These are phyloP conservation scores for Monoraphidium neglectum DNA, from an alignment of 139 green algal species.

Conservation along the genomic window DNA sequence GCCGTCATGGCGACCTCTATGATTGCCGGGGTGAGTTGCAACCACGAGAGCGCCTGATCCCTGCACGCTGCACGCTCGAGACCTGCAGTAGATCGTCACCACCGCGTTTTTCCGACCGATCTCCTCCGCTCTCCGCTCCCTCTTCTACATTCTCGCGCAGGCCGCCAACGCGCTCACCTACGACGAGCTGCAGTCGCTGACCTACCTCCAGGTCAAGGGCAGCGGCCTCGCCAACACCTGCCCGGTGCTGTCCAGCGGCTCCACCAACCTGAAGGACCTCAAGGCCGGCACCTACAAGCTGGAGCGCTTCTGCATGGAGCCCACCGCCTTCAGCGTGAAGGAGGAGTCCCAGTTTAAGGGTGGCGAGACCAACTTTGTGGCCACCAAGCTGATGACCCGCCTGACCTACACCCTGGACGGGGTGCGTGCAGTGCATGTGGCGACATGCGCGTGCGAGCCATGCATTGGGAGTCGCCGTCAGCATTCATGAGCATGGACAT, in stretches of 20 bases:
- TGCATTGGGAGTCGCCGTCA: too few species aligned
- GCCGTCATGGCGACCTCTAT: conserved; percentile 63
- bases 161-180: conserved; percentile 88
- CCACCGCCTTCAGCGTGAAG: conserved; percentile 94
- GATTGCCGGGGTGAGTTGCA: conserved; percentile 81
- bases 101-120: too few species aligned
- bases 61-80: too few species aligned
- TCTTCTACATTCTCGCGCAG: too few species aligned
- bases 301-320: conserved; percentile 98
- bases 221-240: conserved; percentile 98
- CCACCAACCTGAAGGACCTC: conserved; percentile 81
- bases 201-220: conserved; percentile 99
- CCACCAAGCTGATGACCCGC: conserved; percentile 99
- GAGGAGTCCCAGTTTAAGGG: conserved; percentile 87
- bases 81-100: too few species aligned
- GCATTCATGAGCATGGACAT: too few species aligned
- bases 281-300: conserved; percentile 94
- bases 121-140: too few species aligned
- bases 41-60: too few species aligned
- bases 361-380: conserved; percentile 87
- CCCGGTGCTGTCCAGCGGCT: conserved; percentile 84
- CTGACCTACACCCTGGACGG: conserved; percentile 99
- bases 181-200: conserved; percentile 95
- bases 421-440: conserved; percentile 44
- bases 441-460: too few species aligned